Base-by-base conservation (phyloP, 371 early-diverging fungal genomes). In the Rhizopus delemar region DNA sequence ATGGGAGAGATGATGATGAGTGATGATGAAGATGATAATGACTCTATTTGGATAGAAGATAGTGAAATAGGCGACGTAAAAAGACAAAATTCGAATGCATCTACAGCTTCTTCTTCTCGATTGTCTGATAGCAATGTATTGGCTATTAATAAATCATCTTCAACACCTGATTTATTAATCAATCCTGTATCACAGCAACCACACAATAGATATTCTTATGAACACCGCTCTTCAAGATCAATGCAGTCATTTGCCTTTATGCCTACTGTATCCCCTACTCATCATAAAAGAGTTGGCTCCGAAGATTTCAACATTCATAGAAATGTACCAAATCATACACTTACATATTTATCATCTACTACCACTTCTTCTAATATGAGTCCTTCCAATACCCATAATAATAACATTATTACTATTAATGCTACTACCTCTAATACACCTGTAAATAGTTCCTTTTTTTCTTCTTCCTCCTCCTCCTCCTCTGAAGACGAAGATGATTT, bases 1-100 rank as follows among this genome's bases (percentile, higher is more conserved):
- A 61, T 71, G 68, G 65, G 68, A 5, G 67, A 63, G 32, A 9
- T 63, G 32, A 67, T 60, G 61, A 45, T 66, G 28, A 45, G 61
- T 29, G 67, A 70, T 45, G 58, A 65, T 13, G 50, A 41, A 32
- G 62, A 61, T 3, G 66, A 66, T 4, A 58, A 58, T 22, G 66
- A 61, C 11, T 5, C 5, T 11, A 15, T n/a, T 13, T 36, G 33
- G 51, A 15, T 36, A 15, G 51, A 51, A 5, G 35, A n/a, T 28
- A 51, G 29, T 15, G 31, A 29, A 8, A 29, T 29, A 8, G 4
- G 29, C 8, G 48, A 48, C 12, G 48, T 29, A 29, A 5, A 12
- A 29, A 22, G 48, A 29, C 29, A 22, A 28, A 48, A 29, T 48
- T 48, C 48, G 7, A 48, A 48, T 48, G 48, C 29, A 9, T 48